A percentile compares a stretch with the other conserved stretches of the same genome.
Conservation (phyloP, 805 yeast species). For the Candida takata region DNA sequence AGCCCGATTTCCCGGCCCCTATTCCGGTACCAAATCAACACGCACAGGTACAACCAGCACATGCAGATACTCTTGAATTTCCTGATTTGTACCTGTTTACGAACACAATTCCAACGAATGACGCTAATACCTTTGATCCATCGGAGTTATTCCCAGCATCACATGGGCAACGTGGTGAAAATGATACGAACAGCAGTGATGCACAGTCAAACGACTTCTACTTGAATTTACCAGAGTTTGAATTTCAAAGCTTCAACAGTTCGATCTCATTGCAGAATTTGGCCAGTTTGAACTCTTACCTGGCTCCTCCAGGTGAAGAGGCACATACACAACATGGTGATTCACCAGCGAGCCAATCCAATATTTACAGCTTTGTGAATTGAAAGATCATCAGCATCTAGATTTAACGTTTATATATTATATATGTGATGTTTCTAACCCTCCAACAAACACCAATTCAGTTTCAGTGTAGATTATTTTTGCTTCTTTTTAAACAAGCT, state of each 20-base stretch:
- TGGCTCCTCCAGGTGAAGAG: conserved; percentile 7
- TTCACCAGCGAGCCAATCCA: conserved; percentile 4
- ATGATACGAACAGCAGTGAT: conserved; percentile 13
- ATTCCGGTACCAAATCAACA: no score
- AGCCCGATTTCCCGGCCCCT: background rate
- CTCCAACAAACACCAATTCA: no score
- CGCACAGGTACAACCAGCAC: conserved; percentile 1
- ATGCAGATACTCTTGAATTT: conserved; percentile 14
- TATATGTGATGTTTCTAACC: background rate
- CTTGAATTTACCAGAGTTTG: conserved; percentile 22
- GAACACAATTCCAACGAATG: conserved; percentile 17
- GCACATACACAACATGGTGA: background rate
- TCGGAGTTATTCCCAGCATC: conserved; percentile 20
- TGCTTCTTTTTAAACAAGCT: conserved; percentile 12
- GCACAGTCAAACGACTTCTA: conserved; percentile 18
- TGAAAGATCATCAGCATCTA: background rate
- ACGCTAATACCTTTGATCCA: conserved; percentile 19
- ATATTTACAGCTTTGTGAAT: conserved; percentile 10
- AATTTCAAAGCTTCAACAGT: conserved; percentile 18
- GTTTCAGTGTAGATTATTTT: conserved; percentile 1
- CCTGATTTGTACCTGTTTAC: conserved; percentile 25
- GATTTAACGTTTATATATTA: background rate
- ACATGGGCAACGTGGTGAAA: background rate
- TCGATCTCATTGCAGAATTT: conserved; percentile 19
- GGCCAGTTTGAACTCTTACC: conserved; percentile 17